These are phyloP conservation scores for Diaporthe sp. DNA, from an alignment of 2,329 filamentous ascomycete genomes.

Conservation along the genomic window DNA sequence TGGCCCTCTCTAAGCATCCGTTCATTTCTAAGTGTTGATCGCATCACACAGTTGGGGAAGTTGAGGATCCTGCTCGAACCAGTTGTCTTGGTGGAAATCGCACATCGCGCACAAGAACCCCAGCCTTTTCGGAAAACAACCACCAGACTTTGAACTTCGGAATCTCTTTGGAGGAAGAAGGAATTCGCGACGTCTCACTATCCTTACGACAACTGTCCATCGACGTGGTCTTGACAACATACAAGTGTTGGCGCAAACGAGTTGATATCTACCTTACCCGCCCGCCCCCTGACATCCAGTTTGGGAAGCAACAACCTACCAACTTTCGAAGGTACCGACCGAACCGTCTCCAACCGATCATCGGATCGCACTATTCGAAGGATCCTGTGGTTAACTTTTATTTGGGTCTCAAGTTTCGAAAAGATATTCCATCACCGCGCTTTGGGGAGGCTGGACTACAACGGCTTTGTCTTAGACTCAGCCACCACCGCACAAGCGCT, in stretches of 20 bases:
- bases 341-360: conserved; percentile 3
- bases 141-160: background rate
- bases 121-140: background rate
- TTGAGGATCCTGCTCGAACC: background rate
- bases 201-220: conserved; percentile 3
- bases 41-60: conserved; percentile 33
- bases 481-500: conserved; percentile 14
- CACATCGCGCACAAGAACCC: background rate
- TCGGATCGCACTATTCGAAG: background rate
- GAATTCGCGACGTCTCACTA: background rate
- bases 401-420: background rate
- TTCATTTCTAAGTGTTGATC: conserved; percentile 36
- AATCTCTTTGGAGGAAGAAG: background rate
- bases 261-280: background rate
- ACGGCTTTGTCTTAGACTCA: conserved; percentile 26
- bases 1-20: conserved; percentile 14
- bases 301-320: conserved; percentile 24
- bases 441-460: conserved; percentile 11
- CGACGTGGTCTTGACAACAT: conserved; percentile 13
- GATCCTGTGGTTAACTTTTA: background rate
- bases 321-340: background rate
- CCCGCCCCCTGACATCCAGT: background rate
- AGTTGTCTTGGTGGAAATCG: conserved; percentile 21
- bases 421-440: background rate
- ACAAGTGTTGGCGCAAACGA: conserved; percentile 22